These are phyloP conservation scores for Bryum argenteum DNA, from an alignment of 225 moss, liverwort and hornwort species.

Conservation along the genomic window DNA sequence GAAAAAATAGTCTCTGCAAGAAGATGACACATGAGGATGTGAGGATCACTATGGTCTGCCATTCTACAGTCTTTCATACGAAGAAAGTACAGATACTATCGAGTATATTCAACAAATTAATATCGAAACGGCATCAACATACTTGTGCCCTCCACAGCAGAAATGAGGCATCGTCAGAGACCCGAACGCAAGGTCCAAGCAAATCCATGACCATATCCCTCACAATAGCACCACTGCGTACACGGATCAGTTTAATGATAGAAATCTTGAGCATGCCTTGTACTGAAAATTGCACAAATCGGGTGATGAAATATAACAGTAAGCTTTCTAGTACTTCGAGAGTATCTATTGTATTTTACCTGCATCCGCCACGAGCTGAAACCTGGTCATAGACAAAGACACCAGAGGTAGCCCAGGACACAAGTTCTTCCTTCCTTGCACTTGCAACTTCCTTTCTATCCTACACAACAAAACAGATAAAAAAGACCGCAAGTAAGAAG, in stretches of 20 bases:
- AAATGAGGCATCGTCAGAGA: slow-evolving; percentile 79
- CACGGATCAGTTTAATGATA: slow-evolving; percentile 21
- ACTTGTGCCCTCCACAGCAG: slow-evolving; percentile 95
- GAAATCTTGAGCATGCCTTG: background rate
- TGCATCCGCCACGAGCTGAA: slow-evolving; percentile 46
- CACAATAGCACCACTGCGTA: slow-evolving; percentile 53
- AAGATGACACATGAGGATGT: slow-evolving; percentile 25
- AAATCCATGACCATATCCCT: slow-evolving; percentile 54
- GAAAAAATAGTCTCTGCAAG: slow-evolving; percentile 88
- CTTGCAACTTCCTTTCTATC: slow-evolving; percentile 74
- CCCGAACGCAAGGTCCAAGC: slow-evolving; percentile 66
- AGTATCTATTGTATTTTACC: slow-evolving; percentile 33
- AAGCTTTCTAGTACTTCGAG: background rate
- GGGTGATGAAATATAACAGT: background rate
- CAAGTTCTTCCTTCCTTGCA: slow-evolving; percentile 80
- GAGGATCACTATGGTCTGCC: slow-evolving; percentile 13
- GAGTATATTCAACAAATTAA: slow-evolving; percentile 6
- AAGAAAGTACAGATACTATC: background rate
- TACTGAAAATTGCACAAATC: slow-evolving; percentile 22
- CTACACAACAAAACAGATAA: slow-evolving; percentile 43
- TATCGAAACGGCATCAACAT: slow-evolving; percentile 4
- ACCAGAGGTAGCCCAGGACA: slow-evolving; percentile 57
- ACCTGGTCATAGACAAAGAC: slow-evolving; percentile 60
- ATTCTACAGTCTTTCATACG: too few species aligned
- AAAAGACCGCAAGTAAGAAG: slow-evolving; percentile 26